Percentiles rank a stretch among this genome's conserved stretches.
phyloP scores from a whole-genome alignment of 768 basidiomycete genomes.

The Hortiboletus flavorubellus region DNA sequence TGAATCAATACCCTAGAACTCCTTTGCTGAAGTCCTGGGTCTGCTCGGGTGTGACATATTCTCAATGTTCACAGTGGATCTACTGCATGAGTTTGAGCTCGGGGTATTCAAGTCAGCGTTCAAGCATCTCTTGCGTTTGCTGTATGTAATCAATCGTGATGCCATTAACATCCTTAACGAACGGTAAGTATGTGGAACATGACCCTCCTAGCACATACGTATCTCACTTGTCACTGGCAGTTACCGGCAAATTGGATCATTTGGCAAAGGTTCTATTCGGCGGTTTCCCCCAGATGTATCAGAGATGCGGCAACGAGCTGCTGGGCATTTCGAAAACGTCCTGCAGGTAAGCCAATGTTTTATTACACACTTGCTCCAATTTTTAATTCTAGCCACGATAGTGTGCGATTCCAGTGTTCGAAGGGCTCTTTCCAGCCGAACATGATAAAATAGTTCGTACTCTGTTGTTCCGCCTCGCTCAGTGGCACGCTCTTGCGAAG shows the following conservation, averaged over 20 bases:
- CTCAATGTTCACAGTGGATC: conserved; percentile 19
- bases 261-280: conserved; percentile 31
- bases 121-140: conserved; percentile 34
- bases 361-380: too few relatives aligned
- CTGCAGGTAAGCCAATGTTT: conserved; percentile 8
- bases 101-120: conserved; percentile 38
- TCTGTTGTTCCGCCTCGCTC: conserved; percentile 16
- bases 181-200: conserved; percentile 12
- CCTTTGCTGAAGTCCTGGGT: not conserved
- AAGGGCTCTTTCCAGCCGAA: conserved; percentile 32
- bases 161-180: conserved; percentile 22
- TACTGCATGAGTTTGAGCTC: conserved; percentile 42
- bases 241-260: not conserved
- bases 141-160: conserved; percentile 14
- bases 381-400: not conserved
- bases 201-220: too few relatives aligned
- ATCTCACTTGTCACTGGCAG: too few relatives aligned
- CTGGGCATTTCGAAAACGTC: conserved; percentile 10
- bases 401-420: conserved; percentile 37
- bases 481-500: conserved; percentile 21
- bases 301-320: conserved; percentile 33
- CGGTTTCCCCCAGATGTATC: conserved; percentile 35
- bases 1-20: conserved; percentile 25
- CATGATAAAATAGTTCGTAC: conserved; percentile 20
- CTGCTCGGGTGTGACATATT: not conserved